phyloP scores from a whole-genome alignment of 2,329 filamentous ascomycete genomes.

The Alternaria consortialis region DNA sequence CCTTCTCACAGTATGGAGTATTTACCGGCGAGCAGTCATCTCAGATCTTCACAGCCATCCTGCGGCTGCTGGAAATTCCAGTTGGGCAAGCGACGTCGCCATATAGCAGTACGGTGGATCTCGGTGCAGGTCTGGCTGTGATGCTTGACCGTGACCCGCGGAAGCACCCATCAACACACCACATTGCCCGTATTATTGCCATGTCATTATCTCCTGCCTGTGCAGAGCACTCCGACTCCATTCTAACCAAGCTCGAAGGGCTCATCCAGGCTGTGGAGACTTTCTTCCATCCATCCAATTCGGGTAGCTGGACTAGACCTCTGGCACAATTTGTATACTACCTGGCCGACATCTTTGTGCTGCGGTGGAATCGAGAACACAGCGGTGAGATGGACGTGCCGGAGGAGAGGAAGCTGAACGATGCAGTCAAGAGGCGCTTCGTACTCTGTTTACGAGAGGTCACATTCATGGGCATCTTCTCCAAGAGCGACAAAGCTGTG shows the following conservation, averaged over 20 bases:
- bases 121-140: conserved; percentile 81
- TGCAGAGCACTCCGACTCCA: conserved; percentile 77
- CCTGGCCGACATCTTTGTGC: conserved; percentile 93
- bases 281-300: conserved; percentile 98
- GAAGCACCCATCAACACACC: conserved; percentile 90
- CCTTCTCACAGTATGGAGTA: conserved; percentile 86
- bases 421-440: conserved; percentile 85
- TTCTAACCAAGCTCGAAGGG: conserved; percentile 85
- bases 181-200: conserved; percentile 90
- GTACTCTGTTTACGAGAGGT: conserved; percentile 90
- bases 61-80: conserved; percentile 91
- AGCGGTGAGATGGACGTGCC: conserved; percentile 91
- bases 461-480: conserved; percentile 97
- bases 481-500: conserved; percentile 91
- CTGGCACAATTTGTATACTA: conserved; percentile 91
- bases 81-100: conserved; percentile 95
- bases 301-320: conserved; percentile 88
- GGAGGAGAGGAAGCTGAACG: conserved; percentile 77
- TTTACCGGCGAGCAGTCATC: conserved; percentile 93
- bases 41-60: conserved; percentile 88
- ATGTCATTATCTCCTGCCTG: conserved; percentile 91
- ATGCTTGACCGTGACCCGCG: conserved; percentile 92
- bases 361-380: conserved; percentile 95
- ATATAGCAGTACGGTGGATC: conserved; percentile 82
- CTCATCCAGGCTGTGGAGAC: conserved; percentile 95